Evolutionary conservation across 768 basidiomycete genomes (phyloP).

Genomic region (Suillus ampliporus): DNA sequence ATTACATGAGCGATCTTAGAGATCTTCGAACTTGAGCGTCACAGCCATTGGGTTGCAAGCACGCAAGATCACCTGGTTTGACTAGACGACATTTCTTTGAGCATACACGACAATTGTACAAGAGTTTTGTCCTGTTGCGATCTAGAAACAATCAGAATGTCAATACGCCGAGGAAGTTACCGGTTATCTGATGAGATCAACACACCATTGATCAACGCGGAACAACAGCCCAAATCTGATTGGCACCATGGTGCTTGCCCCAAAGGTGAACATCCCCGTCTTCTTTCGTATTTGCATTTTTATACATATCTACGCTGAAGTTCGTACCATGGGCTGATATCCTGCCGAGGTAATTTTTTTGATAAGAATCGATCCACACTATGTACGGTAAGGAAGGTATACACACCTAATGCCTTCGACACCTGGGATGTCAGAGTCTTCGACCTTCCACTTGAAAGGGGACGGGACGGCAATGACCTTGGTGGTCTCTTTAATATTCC

Average conservation of each 20-base stretch:
- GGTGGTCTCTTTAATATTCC: no score
- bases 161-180: no score
- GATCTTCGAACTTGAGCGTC: no score
- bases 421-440: constrained; percentile 46
- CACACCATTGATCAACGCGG: neutral
- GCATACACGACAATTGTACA: neutral
- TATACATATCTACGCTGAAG: constrained; percentile 52
- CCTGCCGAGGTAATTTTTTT: constrained; percentile 37
- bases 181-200: neutral
- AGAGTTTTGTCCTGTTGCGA: neutral
- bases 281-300: constrained; percentile 47
- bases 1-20: no score
- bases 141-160: neutral
- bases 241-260: constrained; percentile 51
- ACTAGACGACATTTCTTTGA: neutral
- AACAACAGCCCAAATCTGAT: constrained; percentile 59
- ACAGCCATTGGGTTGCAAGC: neutral
- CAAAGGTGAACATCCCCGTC: constrained; percentile 55
- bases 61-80: neutral
- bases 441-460: constrained; percentile 55
- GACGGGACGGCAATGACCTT: constrained; percentile 42
- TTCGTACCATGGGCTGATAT: constrained; percentile 51
- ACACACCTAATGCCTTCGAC: constrained; percentile 49
- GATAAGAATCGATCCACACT: neutral
- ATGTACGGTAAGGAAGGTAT: neutral